A percentile compares a stretch with the other conserved stretches of the same genome.
phyloP scores from a whole-genome alignment of 2,329 filamentous ascomycete genomes.

The Cytospora paraplurivora region DNA sequence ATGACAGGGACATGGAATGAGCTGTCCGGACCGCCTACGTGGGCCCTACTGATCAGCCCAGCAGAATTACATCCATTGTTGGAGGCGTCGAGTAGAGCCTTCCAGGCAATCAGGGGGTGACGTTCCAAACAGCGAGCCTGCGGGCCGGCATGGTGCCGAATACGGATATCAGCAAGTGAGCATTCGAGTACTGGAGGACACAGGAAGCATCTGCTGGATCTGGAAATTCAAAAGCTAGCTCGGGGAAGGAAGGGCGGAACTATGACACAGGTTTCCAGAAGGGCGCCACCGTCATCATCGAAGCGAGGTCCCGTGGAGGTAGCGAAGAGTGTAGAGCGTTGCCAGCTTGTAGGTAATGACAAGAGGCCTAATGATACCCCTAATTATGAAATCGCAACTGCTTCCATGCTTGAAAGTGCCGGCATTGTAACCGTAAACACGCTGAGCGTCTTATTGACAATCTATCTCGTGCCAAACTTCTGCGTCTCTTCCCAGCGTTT shows the following conservation, averaged over 20 bases:
- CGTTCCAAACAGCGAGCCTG: too few species aligned
- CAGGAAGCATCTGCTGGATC: background rate
- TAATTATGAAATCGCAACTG: background rate
- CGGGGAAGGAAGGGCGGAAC: background rate
- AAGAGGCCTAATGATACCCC: slow-evolving; percentile 2
- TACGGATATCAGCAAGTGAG: too few species aligned
- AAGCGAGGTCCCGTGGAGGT: background rate
- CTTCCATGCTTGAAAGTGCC: background rate
- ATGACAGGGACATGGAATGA: slow-evolving; percentile 33
- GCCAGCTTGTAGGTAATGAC: background rate
- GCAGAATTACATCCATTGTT: too few species aligned
- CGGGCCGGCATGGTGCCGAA: too few species aligned
- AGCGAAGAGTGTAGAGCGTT: background rate
- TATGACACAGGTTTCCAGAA: background rate
- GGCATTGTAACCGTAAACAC: background rate
- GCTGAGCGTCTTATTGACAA: slow-evolving; percentile 3
- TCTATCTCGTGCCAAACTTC: slow-evolving; percentile 3
- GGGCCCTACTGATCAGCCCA: background rate
- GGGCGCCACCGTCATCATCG: background rate
- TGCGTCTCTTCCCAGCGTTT: slow-evolving; percentile 11
- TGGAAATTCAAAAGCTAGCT: background rate
- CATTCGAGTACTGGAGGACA: background rate
- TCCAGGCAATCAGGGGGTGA: too few species aligned
- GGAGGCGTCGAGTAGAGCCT: too few species aligned
- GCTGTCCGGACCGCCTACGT: too few species aligned